Conservation (phyloP, 106 monocot genomes). For the Allium sativum region DNA sequence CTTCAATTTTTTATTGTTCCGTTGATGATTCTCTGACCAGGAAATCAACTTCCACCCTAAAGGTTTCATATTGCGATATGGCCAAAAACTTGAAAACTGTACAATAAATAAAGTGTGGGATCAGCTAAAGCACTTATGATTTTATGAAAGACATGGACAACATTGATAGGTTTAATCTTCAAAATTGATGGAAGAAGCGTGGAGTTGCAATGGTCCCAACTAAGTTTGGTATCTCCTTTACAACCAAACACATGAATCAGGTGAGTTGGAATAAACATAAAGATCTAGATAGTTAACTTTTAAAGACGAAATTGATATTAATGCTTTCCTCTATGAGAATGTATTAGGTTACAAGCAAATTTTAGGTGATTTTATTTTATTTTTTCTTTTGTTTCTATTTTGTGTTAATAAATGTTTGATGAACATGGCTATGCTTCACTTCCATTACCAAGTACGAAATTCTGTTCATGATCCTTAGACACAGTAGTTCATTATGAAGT, state of each 20-base stretch:
- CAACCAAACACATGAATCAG: conserved; percentile 83
- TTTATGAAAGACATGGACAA: conserved; percentile 44
- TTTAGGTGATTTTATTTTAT: not conserved
- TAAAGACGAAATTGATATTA: not conserved
- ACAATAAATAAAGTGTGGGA: conserved; percentile 64
- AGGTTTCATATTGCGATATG: conserved; percentile 66
- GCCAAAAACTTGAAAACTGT: conserved; percentile 61
- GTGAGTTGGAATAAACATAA: conserved; percentile 12
- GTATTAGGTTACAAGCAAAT: not conserved
- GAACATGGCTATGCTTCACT: no score
- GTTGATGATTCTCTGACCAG: conserved; percentile 16
- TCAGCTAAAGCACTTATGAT: conserved; percentile 70
- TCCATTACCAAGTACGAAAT: no score
- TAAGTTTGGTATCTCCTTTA: conserved; percentile 97
- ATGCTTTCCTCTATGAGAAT: not conserved
- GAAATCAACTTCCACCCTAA: conserved; percentile 83
- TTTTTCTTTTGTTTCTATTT: not conserved
- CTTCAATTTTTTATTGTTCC: not conserved
- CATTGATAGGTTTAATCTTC: conserved; percentile 41
- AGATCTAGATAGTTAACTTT: not conserved
- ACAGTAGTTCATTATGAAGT: no score
- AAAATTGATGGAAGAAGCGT: conserved; percentile 88
- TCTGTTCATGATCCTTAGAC: no score
- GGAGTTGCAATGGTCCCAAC: conserved; percentile 90
- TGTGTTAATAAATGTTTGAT: no score